Conservation (phyloP, 176 grass and related monocot species). For the Juncus inflexus region DNA sequence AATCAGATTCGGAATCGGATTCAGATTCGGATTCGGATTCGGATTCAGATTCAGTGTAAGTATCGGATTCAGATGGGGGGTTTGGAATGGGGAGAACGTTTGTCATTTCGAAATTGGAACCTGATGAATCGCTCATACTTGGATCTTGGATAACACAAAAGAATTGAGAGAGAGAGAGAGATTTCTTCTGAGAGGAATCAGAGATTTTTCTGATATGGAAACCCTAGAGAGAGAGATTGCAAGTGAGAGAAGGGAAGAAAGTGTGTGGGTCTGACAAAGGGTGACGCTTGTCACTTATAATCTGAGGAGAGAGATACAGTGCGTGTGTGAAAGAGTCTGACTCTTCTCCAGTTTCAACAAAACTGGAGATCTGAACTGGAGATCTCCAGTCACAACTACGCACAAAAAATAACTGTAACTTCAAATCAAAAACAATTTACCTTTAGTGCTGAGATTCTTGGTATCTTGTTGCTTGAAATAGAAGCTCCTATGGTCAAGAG, state of each 20-base stretch:
- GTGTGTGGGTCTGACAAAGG: neutral
- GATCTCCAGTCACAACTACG: constrained; percentile 24
- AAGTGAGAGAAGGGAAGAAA: neutral
- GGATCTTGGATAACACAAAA: too few species aligned
- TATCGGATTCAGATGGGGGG: neutral
- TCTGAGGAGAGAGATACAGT: neutral
- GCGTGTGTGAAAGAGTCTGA: neutral
- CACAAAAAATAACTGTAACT: neutral
- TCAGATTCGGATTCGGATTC: constrained; percentile 16
- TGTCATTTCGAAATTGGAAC: constrained; percentile 7
- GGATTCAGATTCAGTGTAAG: neutral
- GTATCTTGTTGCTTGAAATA: constrained; percentile 79
- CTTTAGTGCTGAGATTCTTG: constrained; percentile 72
- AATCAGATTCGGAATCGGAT: neutral
- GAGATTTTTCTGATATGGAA: neutral
- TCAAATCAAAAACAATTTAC: constrained; percentile 30
- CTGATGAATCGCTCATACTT: neutral
- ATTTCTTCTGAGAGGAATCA: neutral
- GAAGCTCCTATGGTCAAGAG: constrained; percentile 78
- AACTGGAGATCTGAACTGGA: constrained; percentile 24
- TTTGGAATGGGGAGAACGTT: too few species aligned
- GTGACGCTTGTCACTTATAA: constrained; percentile 1
- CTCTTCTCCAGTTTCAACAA: neutral
- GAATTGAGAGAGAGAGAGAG: neutral
- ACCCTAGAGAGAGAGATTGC: neutral